Evolutionary conservation across 2,329 filamentous ascomycete genomes (phyloP).

Genomic region (Phialophora macrospora): DNA sequence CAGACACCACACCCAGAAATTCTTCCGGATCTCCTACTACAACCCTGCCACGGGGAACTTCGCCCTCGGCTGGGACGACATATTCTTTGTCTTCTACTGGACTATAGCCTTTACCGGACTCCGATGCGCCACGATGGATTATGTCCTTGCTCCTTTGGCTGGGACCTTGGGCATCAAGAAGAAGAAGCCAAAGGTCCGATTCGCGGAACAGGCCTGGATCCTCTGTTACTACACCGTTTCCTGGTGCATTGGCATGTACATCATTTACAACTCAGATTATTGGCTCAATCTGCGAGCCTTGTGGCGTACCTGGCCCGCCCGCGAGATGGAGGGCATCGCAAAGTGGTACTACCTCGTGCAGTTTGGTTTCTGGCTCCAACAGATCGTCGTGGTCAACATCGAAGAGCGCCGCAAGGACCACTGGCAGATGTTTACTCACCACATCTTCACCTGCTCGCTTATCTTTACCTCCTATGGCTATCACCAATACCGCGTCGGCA

Average conservation of each 20-base stretch:
- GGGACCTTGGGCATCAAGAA: constrained; percentile 73
- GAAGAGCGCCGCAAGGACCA: constrained; percentile 94
- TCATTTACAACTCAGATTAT: constrained; percentile 77
- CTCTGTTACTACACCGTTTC: constrained; percentile 80
- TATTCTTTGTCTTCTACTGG: constrained; percentile 76
- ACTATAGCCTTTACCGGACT: constrained; percentile 85
- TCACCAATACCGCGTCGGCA: constrained; percentile 83
- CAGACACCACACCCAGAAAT: constrained; percentile 78
- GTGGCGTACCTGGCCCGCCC: constrained; percentile 83
- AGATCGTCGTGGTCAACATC: constrained; percentile 91
- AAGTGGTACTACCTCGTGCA: constrained; percentile 92
- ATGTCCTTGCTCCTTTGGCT: constrained; percentile 78
- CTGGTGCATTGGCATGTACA: constrained; percentile 83
- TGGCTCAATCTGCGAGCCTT: constrained; percentile 76
- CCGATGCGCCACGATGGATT: constrained; percentile 83
- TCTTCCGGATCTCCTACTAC: constrained; percentile 85
- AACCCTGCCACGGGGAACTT: constrained; percentile 72
- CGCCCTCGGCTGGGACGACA: constrained; percentile 77
- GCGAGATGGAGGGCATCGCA: constrained; percentile 73
- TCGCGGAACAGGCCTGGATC: constrained; percentile 94
- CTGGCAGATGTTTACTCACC: constrained; percentile 93
- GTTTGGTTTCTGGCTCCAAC: constrained; percentile 91
- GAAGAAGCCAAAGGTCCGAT: constrained; percentile 74
- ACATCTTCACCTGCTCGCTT: constrained; percentile 83
- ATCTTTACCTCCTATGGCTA: constrained; percentile 84